A percentile compares a stretch with the other conserved stretches of the same genome.
These are phyloP conservation scores for Perilla frutescens DNA, from an alignment of 257 asterid species.

Conservation along the genomic window DNA sequence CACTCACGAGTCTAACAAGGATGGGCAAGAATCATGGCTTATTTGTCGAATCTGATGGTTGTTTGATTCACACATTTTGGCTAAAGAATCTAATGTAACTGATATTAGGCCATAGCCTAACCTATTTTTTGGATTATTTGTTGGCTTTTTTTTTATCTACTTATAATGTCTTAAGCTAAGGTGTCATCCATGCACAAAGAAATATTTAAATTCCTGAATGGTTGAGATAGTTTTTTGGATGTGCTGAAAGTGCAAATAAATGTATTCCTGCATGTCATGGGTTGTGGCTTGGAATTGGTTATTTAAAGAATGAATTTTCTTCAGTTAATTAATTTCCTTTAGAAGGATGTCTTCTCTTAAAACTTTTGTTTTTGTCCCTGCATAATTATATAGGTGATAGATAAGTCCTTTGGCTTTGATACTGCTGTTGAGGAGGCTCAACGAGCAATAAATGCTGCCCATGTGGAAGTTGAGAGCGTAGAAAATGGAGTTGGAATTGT, in stretches of 20 bases:
- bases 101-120: neutral
- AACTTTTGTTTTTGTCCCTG: conserved; percentile 18
- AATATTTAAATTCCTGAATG: conserved; percentile 12
- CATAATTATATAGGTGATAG: conserved; percentile 66
- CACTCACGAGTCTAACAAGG: conserved; percentile 1
- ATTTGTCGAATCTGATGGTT: conserved; percentile 10
- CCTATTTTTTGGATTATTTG: neutral
- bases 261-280: conserved; percentile 7
- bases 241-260: conserved; percentile 14
- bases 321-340: neutral
- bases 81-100: conserved; percentile 14
- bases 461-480: conserved; percentile 90
- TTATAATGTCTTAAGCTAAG: conserved; percentile 8
- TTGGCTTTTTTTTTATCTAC: neutral
- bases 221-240: neutral
- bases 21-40: conserved; percentile 9
- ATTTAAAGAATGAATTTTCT: conserved; percentile 11
- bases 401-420: conserved; percentile 97
- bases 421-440: conserved; percentile 99
- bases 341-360: neutral
- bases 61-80: neutral
- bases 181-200: conserved; percentile 9
- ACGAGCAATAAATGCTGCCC: conserved; percentile 97
- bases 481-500: conserved; percentile 96
- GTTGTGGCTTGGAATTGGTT: conserved; percentile 4